Evolutionary conservation across 2,329 filamentous ascomycete genomes (phyloP).

Genomic region (Ceratocystis destructans): DNA sequence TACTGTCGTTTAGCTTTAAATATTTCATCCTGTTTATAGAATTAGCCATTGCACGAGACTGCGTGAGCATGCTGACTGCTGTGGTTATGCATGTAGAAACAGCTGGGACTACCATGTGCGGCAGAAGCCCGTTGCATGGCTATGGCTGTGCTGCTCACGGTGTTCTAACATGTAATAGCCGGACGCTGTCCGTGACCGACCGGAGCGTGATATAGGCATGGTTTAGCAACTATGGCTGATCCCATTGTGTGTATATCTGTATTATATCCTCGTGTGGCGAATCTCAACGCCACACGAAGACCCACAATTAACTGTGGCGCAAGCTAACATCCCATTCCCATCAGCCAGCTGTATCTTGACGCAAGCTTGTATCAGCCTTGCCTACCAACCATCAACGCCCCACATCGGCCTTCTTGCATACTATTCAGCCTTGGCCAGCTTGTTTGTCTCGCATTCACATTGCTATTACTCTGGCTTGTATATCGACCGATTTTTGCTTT

Average conservation of each 20-base stretch:
- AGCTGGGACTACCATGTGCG: no score
- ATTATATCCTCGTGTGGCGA: neutral
- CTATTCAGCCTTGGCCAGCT: neutral
- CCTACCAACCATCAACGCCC: neutral
- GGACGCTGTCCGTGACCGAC: no score
- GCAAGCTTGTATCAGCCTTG: slow-evolving; percentile 14
- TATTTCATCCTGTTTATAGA: neutral
- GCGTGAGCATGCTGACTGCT: no score
- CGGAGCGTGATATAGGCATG: no score
- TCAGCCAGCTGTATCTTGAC: slow-evolving; percentile 11
- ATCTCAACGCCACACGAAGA: neutral
- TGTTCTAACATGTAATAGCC: no score
- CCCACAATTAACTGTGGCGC: neutral
- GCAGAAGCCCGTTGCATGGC: no score
- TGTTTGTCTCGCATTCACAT: neutral
- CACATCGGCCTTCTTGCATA: neutral
- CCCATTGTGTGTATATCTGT: no score
- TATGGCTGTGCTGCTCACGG: no score
- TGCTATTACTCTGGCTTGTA: neutral
- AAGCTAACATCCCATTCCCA: neutral
- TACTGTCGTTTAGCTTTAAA: neutral
- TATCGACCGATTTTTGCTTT: neutral
- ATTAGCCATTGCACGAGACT: neutral
- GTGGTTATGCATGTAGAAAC: no score
- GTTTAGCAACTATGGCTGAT: neutral